A percentile compares a stretch with the other conserved stretches of the same genome.
phyloP scores from a whole-genome alignment of 371 early-diverging fungal genomes.

The Nematocida ironsii region DNA sequence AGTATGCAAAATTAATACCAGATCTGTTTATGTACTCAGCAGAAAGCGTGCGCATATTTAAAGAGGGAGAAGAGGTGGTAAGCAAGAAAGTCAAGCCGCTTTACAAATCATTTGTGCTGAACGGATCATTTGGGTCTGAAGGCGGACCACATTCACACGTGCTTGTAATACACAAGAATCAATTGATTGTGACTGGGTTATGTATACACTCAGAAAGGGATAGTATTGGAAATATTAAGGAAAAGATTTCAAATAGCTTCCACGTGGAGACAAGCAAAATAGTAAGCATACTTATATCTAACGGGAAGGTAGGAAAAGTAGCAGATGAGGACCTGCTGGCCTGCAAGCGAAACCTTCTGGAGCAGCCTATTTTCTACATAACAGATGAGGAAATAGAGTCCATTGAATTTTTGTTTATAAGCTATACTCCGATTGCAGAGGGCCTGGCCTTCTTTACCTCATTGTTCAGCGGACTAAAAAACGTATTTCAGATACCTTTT shows the following conservation, averaged over 20 bases:
- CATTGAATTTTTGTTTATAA: constrained; percentile 49
- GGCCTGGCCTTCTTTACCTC: constrained; percentile 26
- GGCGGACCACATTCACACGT: constrained; percentile 54
- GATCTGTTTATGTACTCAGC: constrained; percentile 51
- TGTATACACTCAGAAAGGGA: constrained; percentile 12
- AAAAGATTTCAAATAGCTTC: neutral
- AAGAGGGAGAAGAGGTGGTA: neutral
- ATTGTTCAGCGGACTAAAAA: constrained; percentile 19
- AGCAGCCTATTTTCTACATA: constrained; percentile 54
- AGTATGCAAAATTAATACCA: constrained; percentile 20
- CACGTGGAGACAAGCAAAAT: constrained; percentile 8
- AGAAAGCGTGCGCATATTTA: constrained; percentile 12
- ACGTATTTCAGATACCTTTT: constrained; percentile 6
- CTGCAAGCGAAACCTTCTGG: constrained; percentile 8
- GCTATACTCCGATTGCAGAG: constrained; percentile 21
- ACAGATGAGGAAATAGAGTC: constrained; percentile 5
- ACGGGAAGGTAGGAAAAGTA: constrained; percentile 15
- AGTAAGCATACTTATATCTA: neutral
- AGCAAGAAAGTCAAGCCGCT: constrained; percentile 3
- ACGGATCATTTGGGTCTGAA: constrained; percentile 55
- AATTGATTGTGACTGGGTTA: constrained; percentile 36
- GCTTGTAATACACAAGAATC: constrained; percentile 35
- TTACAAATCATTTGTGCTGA: constrained; percentile 54
- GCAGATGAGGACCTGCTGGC: constrained; percentile 5
- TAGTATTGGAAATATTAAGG: neutral